These are phyloP conservation scores for Hypoxylon rickii DNA, from an alignment of 495 filamentous ascomycete genomes.

Conservation along the genomic window DNA sequence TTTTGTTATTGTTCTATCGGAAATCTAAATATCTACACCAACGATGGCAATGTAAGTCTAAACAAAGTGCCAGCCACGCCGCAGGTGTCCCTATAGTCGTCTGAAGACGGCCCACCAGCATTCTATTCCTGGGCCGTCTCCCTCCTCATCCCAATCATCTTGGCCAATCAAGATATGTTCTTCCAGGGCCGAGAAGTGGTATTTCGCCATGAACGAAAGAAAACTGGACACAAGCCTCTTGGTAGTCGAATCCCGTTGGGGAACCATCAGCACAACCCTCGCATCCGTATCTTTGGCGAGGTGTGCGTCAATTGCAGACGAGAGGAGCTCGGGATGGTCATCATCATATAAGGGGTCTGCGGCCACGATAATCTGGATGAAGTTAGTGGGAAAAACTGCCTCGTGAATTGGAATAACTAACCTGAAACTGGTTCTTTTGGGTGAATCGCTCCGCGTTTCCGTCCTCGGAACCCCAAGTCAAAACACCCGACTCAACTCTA, in stretches of 20 bases:
- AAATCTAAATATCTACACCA: too few relatives aligned
- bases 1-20: too few relatives aligned
- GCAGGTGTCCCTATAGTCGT: too few relatives aligned
- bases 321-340: constrained; percentile 49
- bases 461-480: constrained; percentile 50
- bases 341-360: constrained; percentile 56
- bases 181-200: constrained; percentile 37
- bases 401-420: constrained; percentile 16
- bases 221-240: constrained; percentile 39
- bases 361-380: constrained; percentile 45
- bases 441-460: constrained; percentile 41
- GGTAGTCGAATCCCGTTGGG: constrained; percentile 48
- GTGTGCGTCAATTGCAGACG: constrained; percentile 47
- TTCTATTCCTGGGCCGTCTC: constrained; percentile 39
- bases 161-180: constrained; percentile 45
- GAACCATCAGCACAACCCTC: constrained; percentile 51
- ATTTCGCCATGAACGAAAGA: constrained; percentile 30
- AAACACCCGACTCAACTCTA: constrained; percentile 37
- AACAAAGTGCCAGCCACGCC: too few relatives aligned
- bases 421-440: constrained; percentile 44
- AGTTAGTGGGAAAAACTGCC: constrained; percentile 12
- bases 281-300: constrained; percentile 41
- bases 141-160: constrained; percentile 53
- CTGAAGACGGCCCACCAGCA: constrained; percentile 55
- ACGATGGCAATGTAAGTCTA: too few relatives aligned